These are phyloP conservation scores for Suillus bovinus DNA, from an alignment of 768 basidiomycete genomes.

Conservation along the genomic window DNA sequence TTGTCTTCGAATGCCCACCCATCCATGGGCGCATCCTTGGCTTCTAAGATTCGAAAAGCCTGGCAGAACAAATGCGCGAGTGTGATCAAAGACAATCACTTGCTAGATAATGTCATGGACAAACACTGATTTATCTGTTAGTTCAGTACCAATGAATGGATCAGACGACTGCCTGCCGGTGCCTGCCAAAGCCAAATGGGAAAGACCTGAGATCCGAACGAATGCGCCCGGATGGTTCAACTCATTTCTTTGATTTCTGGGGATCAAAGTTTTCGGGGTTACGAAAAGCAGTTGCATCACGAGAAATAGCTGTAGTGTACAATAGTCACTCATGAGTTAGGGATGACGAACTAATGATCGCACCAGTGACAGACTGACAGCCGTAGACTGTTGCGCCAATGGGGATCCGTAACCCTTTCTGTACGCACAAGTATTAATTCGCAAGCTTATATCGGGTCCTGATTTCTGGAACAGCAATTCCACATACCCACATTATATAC, in stretches of 20 bases:
- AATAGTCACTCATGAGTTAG: not conserved
- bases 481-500: conserved; percentile 55
- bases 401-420: conserved; percentile 29
- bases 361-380: conserved; percentile 24
- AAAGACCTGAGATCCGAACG: conserved; percentile 48
- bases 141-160: not conserved
- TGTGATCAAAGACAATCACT: conserved; percentile 57
- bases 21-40: conserved; percentile 54
- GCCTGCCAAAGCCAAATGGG: conserved; percentile 55
- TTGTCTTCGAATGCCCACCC: conserved; percentile 55
- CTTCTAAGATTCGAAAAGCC: conserved; percentile 55
- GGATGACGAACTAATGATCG: not conserved
- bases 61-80: conserved; percentile 59
- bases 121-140: conserved; percentile 39
- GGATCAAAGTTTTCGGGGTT: conserved; percentile 53
- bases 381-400: conserved; percentile 23
- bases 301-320: conserved; percentile 41
- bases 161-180: conserved; percentile 23
- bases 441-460: not conserved
- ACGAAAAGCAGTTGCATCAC: conserved; percentile 50
- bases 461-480: not conserved
- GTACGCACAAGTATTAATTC: not conserved
- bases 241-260: conserved; percentile 62
- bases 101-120: conserved; percentile 54
- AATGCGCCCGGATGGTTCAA: conserved; percentile 41